phyloP scores from a whole-genome alignment of 305 asterid species.

The Rubia peregrina region DNA sequence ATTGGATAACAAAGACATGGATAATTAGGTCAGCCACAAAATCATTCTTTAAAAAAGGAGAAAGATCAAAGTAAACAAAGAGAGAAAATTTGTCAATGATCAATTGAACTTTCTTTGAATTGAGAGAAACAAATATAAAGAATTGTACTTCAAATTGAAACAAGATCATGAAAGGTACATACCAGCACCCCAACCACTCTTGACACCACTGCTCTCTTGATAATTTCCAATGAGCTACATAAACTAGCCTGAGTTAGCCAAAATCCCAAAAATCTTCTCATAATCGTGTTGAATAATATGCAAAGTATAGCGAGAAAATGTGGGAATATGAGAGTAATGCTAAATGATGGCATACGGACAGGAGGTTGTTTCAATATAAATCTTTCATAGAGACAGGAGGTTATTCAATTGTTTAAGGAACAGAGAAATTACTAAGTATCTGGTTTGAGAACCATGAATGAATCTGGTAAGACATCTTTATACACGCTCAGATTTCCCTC shows the following conservation, averaged over 20 bases:
- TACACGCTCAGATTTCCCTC: not conserved
- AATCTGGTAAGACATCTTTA: not conserved
- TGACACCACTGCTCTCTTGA: conserved; percentile 71
- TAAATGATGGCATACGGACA: not conserved
- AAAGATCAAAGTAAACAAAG: not conserved
- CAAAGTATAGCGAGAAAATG: not conserved
- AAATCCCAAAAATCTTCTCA: not conserved
- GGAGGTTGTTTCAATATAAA: not conserved
- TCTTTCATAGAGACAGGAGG: not conserved
- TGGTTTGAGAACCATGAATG: not conserved
- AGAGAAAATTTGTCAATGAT: not conserved
- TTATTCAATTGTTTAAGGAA: not conserved
- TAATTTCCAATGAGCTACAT: conserved; percentile 86
- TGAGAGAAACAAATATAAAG: not conserved
- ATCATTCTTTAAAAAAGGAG: too few relatives aligned
- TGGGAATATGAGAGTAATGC: not conserved
- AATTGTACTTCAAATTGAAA: not conserved
- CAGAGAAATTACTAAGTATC: not conserved
- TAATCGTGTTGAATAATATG: not conserved
- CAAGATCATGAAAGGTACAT: conserved; percentile 22
- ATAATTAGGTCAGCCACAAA: too few relatives aligned
- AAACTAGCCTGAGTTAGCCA: not conserved
- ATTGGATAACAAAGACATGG: too few relatives aligned
- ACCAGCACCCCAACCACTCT: conserved; percentile 97
- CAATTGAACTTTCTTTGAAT: not conserved